Percentiles rank a stretch among this genome's conserved stretches.
These are phyloP conservation scores for Xylaria sp. DNA, from an alignment of 495 filamentous ascomycete species.

Conservation along the genomic window DNA sequence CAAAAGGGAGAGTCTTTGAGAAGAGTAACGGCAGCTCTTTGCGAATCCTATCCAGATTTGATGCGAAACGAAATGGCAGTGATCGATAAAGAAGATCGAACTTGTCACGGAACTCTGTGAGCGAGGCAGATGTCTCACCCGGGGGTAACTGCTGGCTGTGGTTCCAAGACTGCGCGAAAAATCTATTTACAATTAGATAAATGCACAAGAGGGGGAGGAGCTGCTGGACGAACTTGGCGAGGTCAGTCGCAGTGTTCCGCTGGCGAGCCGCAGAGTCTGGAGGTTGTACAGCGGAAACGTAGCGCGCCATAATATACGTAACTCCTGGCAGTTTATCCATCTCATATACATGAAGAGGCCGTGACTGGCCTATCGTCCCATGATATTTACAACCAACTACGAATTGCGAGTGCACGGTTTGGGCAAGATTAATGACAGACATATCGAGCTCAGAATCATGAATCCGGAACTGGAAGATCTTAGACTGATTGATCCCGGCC, in stretches of 20 bases:
- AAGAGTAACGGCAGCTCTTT: too few relatives aligned
- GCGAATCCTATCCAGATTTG: too few relatives aligned
- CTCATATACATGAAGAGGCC: conserved; percentile 17
- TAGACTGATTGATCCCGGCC: conserved; percentile 1
- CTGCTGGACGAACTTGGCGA: too few relatives aligned
- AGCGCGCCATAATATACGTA: conserved; percentile 16
- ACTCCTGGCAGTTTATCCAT: conserved; percentile 21
- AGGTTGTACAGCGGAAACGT: background rate
- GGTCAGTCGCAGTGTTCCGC: conserved; percentile 1
- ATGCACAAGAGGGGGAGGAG: too few relatives aligned
- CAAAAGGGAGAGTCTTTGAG: conserved; percentile 40
- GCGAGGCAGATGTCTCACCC: too few relatives aligned
- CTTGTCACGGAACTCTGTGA: too few relatives aligned
- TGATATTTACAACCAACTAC: conserved; percentile 6
- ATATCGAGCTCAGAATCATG: conserved; percentile 12
- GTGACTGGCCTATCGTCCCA: conserved; percentile 18
- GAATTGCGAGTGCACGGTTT: conserved; percentile 10
- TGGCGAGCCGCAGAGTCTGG: conserved; percentile 4
- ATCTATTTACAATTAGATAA: too few relatives aligned
- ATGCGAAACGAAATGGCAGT: too few relatives aligned
- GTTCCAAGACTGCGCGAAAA: too few relatives aligned
- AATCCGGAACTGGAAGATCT: conserved; percentile 23
- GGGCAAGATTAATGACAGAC: conserved; percentile 8
- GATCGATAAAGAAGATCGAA: too few relatives aligned
- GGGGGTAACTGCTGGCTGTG: too few relatives aligned